phyloP scores from a whole-genome alignment of 768 basidiomycete genomes.

The Tylopilus sp. region DNA sequence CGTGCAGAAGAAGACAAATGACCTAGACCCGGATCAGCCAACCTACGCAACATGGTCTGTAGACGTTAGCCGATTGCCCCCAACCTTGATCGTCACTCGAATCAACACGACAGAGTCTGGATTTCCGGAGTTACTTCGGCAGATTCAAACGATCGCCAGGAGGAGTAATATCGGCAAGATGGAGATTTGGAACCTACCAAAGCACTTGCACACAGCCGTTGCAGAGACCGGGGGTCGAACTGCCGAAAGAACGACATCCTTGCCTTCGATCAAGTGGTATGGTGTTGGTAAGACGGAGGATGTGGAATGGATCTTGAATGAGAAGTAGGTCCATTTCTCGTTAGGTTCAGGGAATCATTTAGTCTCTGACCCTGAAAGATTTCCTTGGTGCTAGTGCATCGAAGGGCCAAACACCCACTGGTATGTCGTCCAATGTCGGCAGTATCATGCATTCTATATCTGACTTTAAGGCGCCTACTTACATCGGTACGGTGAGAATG shows the following conservation, averaged over 20 bases:
- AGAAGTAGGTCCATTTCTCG: constrained; percentile 35
- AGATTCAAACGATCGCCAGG: constrained; percentile 34
- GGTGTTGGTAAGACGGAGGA: constrained; percentile 32
- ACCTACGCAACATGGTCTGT: constrained; percentile 45
- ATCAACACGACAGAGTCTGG: constrained; percentile 29
- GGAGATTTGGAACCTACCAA: constrained; percentile 42
- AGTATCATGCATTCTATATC: no score
- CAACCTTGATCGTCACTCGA: constrained; percentile 44
- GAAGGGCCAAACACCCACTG: no score
- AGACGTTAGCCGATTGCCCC: constrained; percentile 30
- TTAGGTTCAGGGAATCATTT: neutral
- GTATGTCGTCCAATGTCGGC: no score
- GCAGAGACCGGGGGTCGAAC: constrained; percentile 31
- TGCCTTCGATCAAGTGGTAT: constrained; percentile 51
- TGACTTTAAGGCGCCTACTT: no score
- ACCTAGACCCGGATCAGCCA: constrained; percentile 1
- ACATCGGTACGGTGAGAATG: no score
- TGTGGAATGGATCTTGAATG: constrained; percentile 47
- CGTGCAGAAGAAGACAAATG: constrained; percentile 10
- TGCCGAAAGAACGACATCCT: constrained; percentile 34
- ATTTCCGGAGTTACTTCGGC: constrained; percentile 35
- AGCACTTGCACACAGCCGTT: constrained; percentile 28
- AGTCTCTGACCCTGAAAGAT: constrained; percentile 24
- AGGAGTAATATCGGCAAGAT: constrained; percentile 34
- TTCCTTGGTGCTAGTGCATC: constrained; percentile 33